Base-by-base conservation (phyloP, 1,139 yeast genomes). In the Magnusiomyces suaveolens region DNA sequence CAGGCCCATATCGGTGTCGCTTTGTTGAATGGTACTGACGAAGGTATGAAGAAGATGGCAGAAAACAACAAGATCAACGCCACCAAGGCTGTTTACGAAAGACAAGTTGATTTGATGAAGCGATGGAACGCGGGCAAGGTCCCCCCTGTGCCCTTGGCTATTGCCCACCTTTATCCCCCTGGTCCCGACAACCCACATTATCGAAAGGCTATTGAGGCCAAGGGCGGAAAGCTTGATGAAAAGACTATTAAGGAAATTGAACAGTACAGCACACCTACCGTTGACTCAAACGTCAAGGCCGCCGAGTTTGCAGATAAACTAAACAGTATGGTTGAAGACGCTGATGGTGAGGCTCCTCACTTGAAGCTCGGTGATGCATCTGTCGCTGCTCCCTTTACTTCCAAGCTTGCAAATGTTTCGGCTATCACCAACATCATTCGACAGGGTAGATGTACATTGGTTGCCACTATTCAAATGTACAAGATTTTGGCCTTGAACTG, bases 1-100 rank as follows among this genome's bases (percentile, higher is more conserved):
- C 97, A 92, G 74, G 97, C 99, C 8, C 96, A 92, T 66, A 84
- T 92, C 67, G 98, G 98, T 75, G 90, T 92, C 67, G 99, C 99
- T 18, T 75, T 92, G 62, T 78, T 94, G 69, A 94, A 94, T 66
- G 99, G 97, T 74, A 89, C 98, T 56, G 96, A 87, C 69, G 97
- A 87, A 58, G 88, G 96, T 54, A 76, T 94, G 82, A 86, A 86
- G 72, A 88, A 89, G 71, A 80, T 90, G 60, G 88, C 87, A 54
- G 97, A 92, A 60, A 81, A 81, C 69, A 81, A 85, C 66, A 84
- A 78, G 66, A 75, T 82, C 59, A 89, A 84, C 58, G 77, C 82
- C 48, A 71, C 80, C 62, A 77, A 80, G 68, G 79, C 75, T 61
- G 79, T 90, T 60, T 94, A 92, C 70, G 84, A 84, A 58, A 92